Percentiles rank a stretch among this genome's conserved stretches.
phyloP scores from a whole-genome alignment of 2,329 filamentous ascomycete species.

The Trichoderma guizhouense region DNA sequence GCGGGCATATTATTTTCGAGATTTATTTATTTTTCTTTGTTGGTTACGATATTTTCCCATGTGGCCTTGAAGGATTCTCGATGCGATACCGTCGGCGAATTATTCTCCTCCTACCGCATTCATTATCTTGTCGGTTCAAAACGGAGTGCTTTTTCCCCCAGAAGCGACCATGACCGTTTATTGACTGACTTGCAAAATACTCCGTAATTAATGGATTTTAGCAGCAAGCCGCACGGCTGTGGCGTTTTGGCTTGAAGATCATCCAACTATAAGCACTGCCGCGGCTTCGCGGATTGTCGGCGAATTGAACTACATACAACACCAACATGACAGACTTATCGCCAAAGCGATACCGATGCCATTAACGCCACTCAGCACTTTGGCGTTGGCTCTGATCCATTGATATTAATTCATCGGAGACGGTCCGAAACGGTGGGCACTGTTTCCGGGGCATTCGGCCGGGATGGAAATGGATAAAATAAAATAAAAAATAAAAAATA shows the following conservation, averaged over 20 bases:
- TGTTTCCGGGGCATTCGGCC: background rate
- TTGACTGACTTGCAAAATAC: background rate
- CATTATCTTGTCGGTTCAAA: background rate
- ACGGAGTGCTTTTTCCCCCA: background rate
- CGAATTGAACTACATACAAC: background rate
- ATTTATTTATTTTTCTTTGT: background rate
- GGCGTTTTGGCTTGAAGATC: constrained; percentile 1
- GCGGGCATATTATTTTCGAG: background rate
- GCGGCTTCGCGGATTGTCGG: background rate
- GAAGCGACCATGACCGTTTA: background rate
- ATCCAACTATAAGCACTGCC: background rate
- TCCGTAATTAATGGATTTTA: background rate
- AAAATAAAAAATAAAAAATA: background rate
- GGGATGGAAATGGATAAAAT: background rate
- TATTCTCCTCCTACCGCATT: background rate
- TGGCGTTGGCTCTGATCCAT: background rate
- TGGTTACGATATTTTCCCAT: background rate
- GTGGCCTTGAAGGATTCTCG: background rate
- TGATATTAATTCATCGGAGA: background rate
- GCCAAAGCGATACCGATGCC: background rate
- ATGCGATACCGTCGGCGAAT: background rate
- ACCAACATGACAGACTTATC: background rate
- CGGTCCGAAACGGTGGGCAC: constrained; percentile 13
- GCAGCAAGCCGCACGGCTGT: background rate
- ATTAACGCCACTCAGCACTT: background rate